Conservation (phyloP, 164 flowering plant species). For the Platanus orientalis region DNA sequence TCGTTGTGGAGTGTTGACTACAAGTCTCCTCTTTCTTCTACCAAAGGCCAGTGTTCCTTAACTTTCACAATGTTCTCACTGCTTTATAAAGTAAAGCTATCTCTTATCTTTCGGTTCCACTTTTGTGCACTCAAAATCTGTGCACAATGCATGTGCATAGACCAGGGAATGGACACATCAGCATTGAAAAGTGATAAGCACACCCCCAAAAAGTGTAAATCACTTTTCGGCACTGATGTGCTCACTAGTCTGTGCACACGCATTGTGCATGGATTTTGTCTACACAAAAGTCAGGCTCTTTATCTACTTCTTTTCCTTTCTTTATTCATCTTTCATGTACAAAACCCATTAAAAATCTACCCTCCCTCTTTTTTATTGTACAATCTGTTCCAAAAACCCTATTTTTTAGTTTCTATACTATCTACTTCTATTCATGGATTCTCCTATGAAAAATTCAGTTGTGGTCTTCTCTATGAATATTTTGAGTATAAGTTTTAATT, state of each 20-base stretch:
- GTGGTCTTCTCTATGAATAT: conserved; percentile 1
- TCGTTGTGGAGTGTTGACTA: too few species aligned
- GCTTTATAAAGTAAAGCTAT: conserved; percentile 3
- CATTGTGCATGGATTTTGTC: too few species aligned
- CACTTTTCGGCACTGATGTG: too few species aligned
- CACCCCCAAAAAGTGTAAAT: too few species aligned
- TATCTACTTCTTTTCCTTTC: neutral
- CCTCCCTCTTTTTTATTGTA: neutral
- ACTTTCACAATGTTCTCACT: neutral
- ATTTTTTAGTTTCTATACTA: neutral
- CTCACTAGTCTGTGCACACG: too few species aligned
- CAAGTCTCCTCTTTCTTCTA: too few species aligned
- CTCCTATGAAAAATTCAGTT: neutral
- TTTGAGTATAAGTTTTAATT: conserved; percentile 7
- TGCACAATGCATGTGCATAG: too few species aligned
- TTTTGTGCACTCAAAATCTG: too few species aligned
- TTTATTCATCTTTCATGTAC: neutral
- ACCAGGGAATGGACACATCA: too few species aligned
- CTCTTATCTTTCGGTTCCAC: neutral
- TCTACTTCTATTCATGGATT: neutral
- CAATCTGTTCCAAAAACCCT: neutral
- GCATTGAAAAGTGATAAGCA: too few species aligned
- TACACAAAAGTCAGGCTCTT: too few species aligned
- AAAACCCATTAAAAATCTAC: neutral
- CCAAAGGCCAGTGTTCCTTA: neutral